Evolutionary conservation across 2,329 filamentous ascomycete species (phyloP).

Genomic region (Capronia epimyces): DNA sequence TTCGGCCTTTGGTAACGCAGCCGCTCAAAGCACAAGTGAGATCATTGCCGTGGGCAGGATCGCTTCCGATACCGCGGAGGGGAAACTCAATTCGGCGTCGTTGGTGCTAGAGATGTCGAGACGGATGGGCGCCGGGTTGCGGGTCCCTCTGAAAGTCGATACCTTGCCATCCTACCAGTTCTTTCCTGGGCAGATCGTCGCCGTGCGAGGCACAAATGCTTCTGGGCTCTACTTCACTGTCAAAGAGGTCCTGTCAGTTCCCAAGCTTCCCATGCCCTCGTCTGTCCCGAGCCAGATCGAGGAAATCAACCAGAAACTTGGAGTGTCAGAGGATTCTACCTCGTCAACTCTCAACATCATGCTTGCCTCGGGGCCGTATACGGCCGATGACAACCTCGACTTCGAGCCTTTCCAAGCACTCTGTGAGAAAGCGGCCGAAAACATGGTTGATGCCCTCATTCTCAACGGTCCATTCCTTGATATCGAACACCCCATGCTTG

Average conservation of each 20-base stretch:
- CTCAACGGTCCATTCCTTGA: slow-evolving; percentile 86
- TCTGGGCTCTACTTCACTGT: slow-evolving; percentile 79
- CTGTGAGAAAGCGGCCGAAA: slow-evolving; percentile 68
- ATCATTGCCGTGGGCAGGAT: slow-evolving; percentile 88
- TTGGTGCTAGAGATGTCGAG: slow-evolving; percentile 84
- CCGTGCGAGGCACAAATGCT: slow-evolving; percentile 77
- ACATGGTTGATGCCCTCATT: slow-evolving; percentile 70
- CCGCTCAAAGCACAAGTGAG: slow-evolving; percentile 75
- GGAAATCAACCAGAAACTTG: slow-evolving; percentile 62
- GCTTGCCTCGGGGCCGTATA: slow-evolving; percentile 81
- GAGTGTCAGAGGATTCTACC: slow-evolving; percentile 52
- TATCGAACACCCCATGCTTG: slow-evolving; percentile 80
- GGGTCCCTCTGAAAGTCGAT: slow-evolving; percentile 73
- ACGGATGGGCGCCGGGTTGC: slow-evolving; percentile 71
- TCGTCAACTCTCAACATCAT: slow-evolving; percentile 68
- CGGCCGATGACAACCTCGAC: slow-evolving; percentile 82
- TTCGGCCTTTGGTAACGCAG: slow-evolving; percentile 78
- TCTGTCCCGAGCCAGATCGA: slow-evolving; percentile 63
- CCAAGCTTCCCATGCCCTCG: slow-evolving; percentile 67
- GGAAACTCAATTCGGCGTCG: slow-evolving; percentile 77
- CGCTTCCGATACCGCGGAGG: slow-evolving; percentile 78
- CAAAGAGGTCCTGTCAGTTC: slow-evolving; percentile 67
- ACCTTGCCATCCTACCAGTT: slow-evolving; percentile 67
- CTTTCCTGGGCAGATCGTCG: slow-evolving; percentile 92
- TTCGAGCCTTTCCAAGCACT: slow-evolving; percentile 82